Base-by-base conservation (phyloP, 257 asterid genomes). In the Scutellaria baicalensis region DNA sequence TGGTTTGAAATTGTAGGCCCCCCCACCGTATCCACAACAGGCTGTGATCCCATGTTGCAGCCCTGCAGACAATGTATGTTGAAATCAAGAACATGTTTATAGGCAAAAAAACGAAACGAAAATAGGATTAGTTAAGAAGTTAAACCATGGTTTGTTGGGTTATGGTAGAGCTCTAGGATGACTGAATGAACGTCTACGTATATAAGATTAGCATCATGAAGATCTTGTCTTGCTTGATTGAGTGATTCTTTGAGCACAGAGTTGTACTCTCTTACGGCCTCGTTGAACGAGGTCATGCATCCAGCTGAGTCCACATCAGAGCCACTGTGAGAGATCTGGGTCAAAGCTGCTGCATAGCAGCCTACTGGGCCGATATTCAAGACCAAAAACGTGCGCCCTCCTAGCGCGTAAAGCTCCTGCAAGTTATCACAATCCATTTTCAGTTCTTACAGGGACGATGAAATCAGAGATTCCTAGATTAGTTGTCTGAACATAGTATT, bases 1-100 rank as follows among this genome's bases (percentile, higher is more conserved):
- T 5, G 54, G 71, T 66, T 82, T 64, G 71, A 72, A 86, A 45
- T 90, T 86, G 56, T 86, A 76, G 4, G 63, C 66, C 16, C 92
- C 97, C 0, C 86, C 94, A 3, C 97, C 97, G 52, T 77, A 63
- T 58, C 96, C 96, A 60, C 96, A 86, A 35, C 94, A 90, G 0
- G 92, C 83, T 48, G 75, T 86, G 6, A 87, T 76, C 45, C 93
- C 90, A 72, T 90, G 81, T 60, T 62, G 45, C 49, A 90, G 48
- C 44, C 95, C 95, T 90, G 68, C 17, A 67, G 56, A 71, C 18
- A 31, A 23, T 0, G 69, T 48, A 12, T 76, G 7, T 3, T 45
- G 5, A 27, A 33, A n/a, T 31, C 35, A 5, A 23, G 39, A 10
- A 9, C 61, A 6, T 9, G 38, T 33, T 44, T 44, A 45, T 16